Base-by-base conservation (phyloP, 257 asterid species). In the Hygrophila difformis region DNA sequence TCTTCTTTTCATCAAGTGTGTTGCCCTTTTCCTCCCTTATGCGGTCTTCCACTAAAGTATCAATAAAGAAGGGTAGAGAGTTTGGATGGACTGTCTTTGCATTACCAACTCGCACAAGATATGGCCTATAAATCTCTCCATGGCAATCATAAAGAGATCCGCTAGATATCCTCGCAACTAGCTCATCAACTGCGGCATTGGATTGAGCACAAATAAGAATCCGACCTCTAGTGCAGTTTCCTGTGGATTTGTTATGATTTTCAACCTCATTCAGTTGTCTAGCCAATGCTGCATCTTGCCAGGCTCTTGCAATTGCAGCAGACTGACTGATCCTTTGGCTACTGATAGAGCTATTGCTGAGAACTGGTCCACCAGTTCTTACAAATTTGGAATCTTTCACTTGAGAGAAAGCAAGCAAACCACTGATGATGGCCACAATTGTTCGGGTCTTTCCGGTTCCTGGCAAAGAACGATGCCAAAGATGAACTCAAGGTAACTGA, bases 281-380 rank as follows among this genome's bases (percentile, higher is more conserved):
- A 51, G 98, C 96, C 66, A 91, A 50, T 33, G 98, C 94, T 31
- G 98, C 98, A 62, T 82, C 94, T 68, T 91, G 94, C 98, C 98
- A 91, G 65, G 96, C 94, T 72, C 91, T 82, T 8, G 96, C 81
- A 68, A 85, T 54, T 42, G 94, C 96, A 73, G 80, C 93, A 64
- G 96, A 71, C 56, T 79, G 79, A 64, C 80, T 73, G 41, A 77
- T 67, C 68, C 74, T 71, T 64, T 76, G 73, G 48, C 60, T 63
- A 29, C 61, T 52, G 59, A 42, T 57, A 51, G 77, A 62, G 59
- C 45, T 54, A 49, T 61, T 64, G 53, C 58, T 36, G 47, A 50
- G 23, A 44, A 57, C 49, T 47, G 66, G 64, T 37, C 50, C 73
- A 57, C 64, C 70, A 61, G 34, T 64, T 60, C 57, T 51, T 51